Percentiles rank a stretch among this genome's conserved stretches.
phyloP scores from a whole-genome alignment of 805 yeast species.

The Metschnikowia colocasiae region DNA sequence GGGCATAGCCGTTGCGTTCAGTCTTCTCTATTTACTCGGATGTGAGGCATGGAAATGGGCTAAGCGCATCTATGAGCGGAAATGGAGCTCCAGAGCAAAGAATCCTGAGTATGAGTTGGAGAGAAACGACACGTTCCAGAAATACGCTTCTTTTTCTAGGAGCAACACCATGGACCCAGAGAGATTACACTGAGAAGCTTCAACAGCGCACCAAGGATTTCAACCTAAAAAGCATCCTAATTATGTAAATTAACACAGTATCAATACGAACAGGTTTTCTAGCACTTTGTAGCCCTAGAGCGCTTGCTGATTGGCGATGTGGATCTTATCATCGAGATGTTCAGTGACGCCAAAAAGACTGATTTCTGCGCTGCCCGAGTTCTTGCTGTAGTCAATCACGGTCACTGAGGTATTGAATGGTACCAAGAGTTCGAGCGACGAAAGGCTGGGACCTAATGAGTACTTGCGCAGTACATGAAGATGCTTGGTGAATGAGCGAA shows the following conservation, averaged over 20 bases:
- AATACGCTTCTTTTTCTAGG: slow-evolving; percentile 57
- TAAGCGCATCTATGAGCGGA: slow-evolving; percentile 32
- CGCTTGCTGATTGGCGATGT: slow-evolving; percentile 20
- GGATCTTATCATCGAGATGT: slow-evolving; percentile 53
- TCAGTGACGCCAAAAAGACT: slow-evolving; percentile 60
- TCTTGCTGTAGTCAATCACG: slow-evolving; percentile 52
- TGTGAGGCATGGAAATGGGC: slow-evolving; percentile 40
- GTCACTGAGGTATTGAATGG: slow-evolving; percentile 79
- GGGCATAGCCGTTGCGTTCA: slow-evolving; percentile 35
- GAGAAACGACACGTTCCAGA: slow-evolving; percentile 58
- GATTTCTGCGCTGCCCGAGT: slow-evolving; percentile 41
- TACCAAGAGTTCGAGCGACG: slow-evolving; percentile 43
- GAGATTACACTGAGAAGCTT: slow-evolving; percentile 9
- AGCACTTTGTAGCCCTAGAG: neutral
- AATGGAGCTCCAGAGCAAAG: slow-evolving; percentile 31
- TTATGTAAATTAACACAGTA: neutral
- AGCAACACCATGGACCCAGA: slow-evolving; percentile 41
- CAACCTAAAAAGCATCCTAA: neutral
- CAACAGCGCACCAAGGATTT: neutral
- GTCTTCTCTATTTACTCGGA: slow-evolving; percentile 28
- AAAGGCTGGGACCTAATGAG: slow-evolving; percentile 35
- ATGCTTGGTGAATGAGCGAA: slow-evolving; percentile 55
- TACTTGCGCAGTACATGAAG: slow-evolving; percentile 40
- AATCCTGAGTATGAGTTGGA: slow-evolving; percentile 66
- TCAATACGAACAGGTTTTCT: neutral